phyloP scores from a whole-genome alignment of 306 rosid genomes.

The Cucumis hystrix region DNA sequence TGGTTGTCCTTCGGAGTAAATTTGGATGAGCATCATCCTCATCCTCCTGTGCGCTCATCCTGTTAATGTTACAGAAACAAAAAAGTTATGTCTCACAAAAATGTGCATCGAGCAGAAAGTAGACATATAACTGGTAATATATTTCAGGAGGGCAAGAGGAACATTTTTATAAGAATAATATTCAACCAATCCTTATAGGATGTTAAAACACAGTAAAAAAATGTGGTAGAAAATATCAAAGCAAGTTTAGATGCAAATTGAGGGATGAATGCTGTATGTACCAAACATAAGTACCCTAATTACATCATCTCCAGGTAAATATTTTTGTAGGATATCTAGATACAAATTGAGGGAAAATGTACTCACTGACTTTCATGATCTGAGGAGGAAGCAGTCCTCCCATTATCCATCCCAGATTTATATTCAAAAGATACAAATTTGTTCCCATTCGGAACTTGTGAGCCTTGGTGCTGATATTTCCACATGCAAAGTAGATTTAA shows the following conservation, averaged over 20 bases:
- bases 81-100: not conserved
- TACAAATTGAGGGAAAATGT: not conserved
- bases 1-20: slow-evolving; percentile 75
- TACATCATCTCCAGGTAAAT: not conserved
- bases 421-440: slow-evolving; percentile 88
- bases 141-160: not conserved
- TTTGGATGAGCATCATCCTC: slow-evolving; percentile 74
- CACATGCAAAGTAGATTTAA: slow-evolving; percentile 7
- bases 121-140: not conserved
- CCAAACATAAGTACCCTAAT: not conserved
- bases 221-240: not conserved
- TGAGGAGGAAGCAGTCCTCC: slow-evolving; percentile 90
- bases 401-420: slow-evolving; percentile 98
- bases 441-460: slow-evolving; percentile 77
- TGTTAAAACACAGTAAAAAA: not conserved
- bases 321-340: not conserved
- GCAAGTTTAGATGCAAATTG: not conserved
- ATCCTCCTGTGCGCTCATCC: slow-evolving; percentile 95
- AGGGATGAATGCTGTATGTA: not conserved
- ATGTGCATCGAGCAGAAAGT: not conserved
- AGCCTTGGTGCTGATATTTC: slow-evolving; percentile 82
- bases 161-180: not conserved
- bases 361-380: slow-evolving; percentile 97
- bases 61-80: slow-evolving; percentile 13
- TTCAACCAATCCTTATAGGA: not conserved